Conservation (phyloP, 176 grass and related monocot species). For the Phragmites australis region DNA sequence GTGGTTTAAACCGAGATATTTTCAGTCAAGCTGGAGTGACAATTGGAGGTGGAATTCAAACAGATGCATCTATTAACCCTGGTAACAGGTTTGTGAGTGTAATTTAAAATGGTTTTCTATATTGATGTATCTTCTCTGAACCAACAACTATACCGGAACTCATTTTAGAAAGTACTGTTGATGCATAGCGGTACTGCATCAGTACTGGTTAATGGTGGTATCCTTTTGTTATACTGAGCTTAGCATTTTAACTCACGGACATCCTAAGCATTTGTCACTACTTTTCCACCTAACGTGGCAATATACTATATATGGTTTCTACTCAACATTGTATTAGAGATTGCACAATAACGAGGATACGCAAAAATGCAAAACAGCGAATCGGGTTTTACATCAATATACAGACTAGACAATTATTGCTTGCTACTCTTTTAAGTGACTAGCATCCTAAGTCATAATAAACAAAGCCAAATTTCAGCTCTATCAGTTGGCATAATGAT, state of each 20-base stretch:
- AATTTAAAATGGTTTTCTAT: neutral
- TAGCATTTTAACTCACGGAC: neutral
- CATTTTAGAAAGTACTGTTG: constrained; percentile 17
- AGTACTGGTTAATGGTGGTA: constrained; percentile 31
- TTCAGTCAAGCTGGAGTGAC: constrained; percentile 90
- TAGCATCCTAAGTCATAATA: neutral
- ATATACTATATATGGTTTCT: constrained; percentile 12
- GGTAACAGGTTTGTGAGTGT: constrained; percentile 73
- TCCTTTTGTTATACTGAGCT: constrained; percentile 13
- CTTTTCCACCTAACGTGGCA: constrained; percentile 14
- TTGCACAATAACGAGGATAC: neutral
- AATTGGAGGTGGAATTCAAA: constrained; percentile 96
- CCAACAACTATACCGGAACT: constrained; percentile 12
- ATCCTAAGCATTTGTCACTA: constrained; percentile 1
- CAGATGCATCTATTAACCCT: constrained; percentile 96
- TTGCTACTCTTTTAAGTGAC: constrained; percentile 1
- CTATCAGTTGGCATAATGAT: neutral
- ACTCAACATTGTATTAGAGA: neutral
- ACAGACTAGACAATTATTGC: neutral
- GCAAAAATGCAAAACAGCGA: constrained; percentile 9
- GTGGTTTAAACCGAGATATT: constrained; percentile 96
- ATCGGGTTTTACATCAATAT: neutral
- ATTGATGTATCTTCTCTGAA: constrained; percentile 3
- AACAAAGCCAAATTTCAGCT: neutral
- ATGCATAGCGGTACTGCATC: neutral